Percentiles rank a stretch among this genome's conserved stretches.
These are phyloP conservation scores for Vachellia collinsii DNA, from an alignment of 306 rosid genomes.

Conservation along the genomic window DNA sequence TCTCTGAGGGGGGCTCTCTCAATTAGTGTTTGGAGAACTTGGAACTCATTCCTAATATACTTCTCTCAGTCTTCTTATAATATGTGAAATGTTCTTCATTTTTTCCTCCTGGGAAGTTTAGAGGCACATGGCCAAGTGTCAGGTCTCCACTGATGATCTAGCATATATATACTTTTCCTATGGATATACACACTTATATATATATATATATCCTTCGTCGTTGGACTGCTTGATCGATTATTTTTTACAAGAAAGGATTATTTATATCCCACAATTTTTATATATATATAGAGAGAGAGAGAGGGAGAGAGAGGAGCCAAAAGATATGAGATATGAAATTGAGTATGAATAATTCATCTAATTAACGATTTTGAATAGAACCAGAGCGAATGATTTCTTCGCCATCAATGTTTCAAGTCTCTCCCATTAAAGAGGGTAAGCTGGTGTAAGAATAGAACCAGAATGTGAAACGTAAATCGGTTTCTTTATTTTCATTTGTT, in stretches of 20 bases:
- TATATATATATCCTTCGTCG: neutral
- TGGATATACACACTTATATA: neutral
- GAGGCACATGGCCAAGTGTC: neutral
- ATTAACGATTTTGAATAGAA: too few relatives aligned
- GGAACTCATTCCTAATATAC: constrained; percentile 11
- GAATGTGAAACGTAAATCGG: too few relatives aligned
- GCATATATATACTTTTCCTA: too few relatives aligned
- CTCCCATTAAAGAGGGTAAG: too few relatives aligned
- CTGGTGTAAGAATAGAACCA: too few relatives aligned
- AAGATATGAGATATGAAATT: neutral
- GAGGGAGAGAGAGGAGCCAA: neutral
- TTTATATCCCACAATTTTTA: too few relatives aligned
- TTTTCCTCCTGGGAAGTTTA: neutral
- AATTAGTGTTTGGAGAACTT: neutral
- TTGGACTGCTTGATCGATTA: neutral
- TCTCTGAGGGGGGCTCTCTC: constrained; percentile 1
- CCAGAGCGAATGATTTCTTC: neutral
- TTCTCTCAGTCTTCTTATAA: constrained; percentile 6
- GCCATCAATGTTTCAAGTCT: neutral
- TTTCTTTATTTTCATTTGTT: too few relatives aligned
- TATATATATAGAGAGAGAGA: too few relatives aligned
- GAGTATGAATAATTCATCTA: too few relatives aligned
- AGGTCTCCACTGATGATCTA: neutral
- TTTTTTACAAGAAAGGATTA: neutral
- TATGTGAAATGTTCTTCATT: neutral